Evolutionary conservation across 208 protist genomes (phyloP).

Genomic region (Paratrypanosoma confusum): DNA sequence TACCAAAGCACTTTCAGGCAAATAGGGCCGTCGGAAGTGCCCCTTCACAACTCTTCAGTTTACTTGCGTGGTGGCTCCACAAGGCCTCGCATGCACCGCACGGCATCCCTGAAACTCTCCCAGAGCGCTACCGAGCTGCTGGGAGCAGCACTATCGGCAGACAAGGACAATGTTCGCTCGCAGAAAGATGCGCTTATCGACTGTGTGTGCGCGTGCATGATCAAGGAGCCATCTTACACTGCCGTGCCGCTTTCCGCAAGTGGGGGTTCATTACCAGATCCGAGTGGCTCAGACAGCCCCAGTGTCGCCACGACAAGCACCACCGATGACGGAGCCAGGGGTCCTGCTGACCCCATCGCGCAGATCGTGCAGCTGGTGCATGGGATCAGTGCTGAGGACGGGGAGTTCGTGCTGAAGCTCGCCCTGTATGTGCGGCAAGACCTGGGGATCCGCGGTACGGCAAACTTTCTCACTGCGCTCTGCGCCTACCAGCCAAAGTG

Average conservation of each 20-base stretch:
- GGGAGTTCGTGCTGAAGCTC: slow-evolving; percentile 87
- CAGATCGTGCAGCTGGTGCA: slow-evolving; percentile 48
- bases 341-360: slow-evolving; percentile 7
- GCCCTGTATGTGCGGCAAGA: slow-evolving; percentile 87
- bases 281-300: too few relatives aligned
- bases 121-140: too few relatives aligned
- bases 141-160: too few relatives aligned
- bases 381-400: slow-evolving; percentile 43
- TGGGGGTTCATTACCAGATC: too few relatives aligned
- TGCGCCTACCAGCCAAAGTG: slow-evolving; percentile 62
- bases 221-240: slow-evolving; percentile 65
- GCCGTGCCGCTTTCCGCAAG: too few relatives aligned
- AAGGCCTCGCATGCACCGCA: too few relatives aligned
- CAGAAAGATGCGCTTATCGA: slow-evolving; percentile 77
- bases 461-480: slow-evolving; percentile 86
- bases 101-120: too few relatives aligned
- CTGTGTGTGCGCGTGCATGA: slow-evolving; percentile 59
- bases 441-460: slow-evolving; percentile 83
- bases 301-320: neutral
- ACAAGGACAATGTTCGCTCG: slow-evolving; percentile 18
- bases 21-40: too few relatives aligned
- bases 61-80: too few relatives aligned
- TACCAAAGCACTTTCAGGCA: too few relatives aligned
- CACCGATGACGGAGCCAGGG: neutral
- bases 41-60: too few relatives aligned